A percentile compares a stretch with the other conserved stretches of the same genome.
Conservation (phyloP, 2,329 filamentous ascomycete genomes). For the Ophiostoma australiae region DNA sequence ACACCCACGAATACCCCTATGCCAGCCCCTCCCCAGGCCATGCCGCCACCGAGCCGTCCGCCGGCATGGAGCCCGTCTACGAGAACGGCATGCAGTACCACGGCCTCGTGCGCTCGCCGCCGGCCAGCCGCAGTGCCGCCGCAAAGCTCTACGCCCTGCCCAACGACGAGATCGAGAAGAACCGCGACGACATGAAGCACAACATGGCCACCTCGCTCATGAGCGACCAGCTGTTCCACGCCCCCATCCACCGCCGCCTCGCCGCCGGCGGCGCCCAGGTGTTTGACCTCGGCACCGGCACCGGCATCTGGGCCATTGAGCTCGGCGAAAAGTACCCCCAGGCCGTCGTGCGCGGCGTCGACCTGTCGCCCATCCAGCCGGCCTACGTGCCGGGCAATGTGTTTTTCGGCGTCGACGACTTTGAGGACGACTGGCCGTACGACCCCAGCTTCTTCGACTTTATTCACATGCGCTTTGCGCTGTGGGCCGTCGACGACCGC, state of each 20-base stretch:
- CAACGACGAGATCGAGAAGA: constrained; percentile 41
- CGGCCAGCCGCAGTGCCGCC: constrained; percentile 26
- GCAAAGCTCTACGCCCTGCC: constrained; percentile 33
- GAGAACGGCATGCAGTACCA: constrained; percentile 37
- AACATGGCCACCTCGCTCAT: constrained; percentile 36
- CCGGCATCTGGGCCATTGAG: constrained; percentile 50
- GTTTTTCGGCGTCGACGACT: constrained; percentile 49
- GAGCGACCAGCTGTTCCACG: constrained; percentile 40
- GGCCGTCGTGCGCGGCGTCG: constrained; percentile 44
- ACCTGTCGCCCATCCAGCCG: constrained; percentile 50
- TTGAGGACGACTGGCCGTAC: constrained; percentile 48
- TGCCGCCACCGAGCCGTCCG: constrained; percentile 21
- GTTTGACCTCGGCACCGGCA: constrained; percentile 49
- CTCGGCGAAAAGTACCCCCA: constrained; percentile 46
- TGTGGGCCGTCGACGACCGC: constrained; percentile 44
- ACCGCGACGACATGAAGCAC: constrained; percentile 41
- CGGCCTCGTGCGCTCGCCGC: constrained; percentile 31
- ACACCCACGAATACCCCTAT: constrained; percentile 32
- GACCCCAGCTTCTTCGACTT: constrained; percentile 44
- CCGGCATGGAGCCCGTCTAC: constrained; percentile 31
- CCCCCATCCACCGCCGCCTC: constrained; percentile 41
- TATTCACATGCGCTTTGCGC: constrained; percentile 46
- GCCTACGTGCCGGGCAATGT: constrained; percentile 49
- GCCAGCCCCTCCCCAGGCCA: constrained; percentile 23
- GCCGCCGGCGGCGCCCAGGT: constrained; percentile 37